Evolutionary conservation across 2,329 filamentous ascomycete species (phyloP).

Genomic region (Hypoxylon sp.): DNA sequence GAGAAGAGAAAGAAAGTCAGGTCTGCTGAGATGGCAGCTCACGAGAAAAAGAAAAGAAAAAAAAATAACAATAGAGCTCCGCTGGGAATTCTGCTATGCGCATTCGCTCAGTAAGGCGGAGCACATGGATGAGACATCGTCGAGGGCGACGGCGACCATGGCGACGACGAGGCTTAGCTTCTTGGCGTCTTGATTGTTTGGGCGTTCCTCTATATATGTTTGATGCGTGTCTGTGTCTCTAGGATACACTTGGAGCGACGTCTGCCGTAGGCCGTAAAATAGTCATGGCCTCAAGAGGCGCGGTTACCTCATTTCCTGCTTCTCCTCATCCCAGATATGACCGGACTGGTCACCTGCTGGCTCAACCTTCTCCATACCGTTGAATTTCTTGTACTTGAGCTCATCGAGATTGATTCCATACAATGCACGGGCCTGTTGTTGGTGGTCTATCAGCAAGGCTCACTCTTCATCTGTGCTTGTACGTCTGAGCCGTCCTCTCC

Average conservation of each 20-base stretch:
- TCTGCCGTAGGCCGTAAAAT: not conserved
- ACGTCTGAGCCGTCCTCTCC: not conserved
- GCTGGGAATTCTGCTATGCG: too few species aligned
- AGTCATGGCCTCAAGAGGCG: not conserved
- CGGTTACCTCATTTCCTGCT: slow-evolving; percentile 39
- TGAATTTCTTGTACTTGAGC: slow-evolving; percentile 47
- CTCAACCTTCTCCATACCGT: slow-evolving; percentile 48
- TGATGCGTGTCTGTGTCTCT: not conserved
- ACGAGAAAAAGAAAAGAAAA: too few species aligned
- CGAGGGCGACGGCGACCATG: too few species aligned
- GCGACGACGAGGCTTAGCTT: not conserved
- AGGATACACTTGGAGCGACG: not conserved
- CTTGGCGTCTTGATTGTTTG: not conserved
- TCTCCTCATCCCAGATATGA: slow-evolving; percentile 45
- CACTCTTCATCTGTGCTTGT: not conserved
- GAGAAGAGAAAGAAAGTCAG: too few species aligned
- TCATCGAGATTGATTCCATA: slow-evolving; percentile 52
- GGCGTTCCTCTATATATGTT: not conserved
- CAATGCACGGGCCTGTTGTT: slow-evolving; percentile 50
- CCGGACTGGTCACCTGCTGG: slow-evolving; percentile 52
- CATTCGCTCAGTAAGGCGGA: too few species aligned
- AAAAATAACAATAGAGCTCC: too few species aligned
- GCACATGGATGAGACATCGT: too few species aligned
- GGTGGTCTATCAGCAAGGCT: slow-evolving; percentile 3
- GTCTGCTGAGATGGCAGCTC: too few species aligned